Evolutionary conservation across 768 basidiomycete species (phyloP), one percentile per base, ranked within the genome.

Genomic region (Auricularia sp.): DNA sequence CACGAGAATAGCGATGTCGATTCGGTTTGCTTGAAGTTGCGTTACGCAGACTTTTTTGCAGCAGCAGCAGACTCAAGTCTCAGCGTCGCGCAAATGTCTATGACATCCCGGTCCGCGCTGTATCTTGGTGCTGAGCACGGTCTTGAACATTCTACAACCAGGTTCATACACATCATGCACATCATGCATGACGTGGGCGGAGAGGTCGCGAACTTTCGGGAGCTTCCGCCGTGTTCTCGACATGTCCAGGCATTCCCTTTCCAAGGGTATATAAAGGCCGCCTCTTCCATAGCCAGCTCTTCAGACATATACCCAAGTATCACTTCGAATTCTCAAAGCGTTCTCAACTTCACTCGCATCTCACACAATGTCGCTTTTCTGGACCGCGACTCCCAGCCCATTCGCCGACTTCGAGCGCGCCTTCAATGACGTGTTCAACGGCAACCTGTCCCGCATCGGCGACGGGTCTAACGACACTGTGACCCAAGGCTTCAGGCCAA

Each of bases 361-460:
- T 21, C 14, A 18, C 47, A 51, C 47, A 51, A 51, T 51, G 47
- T 51, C 47, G 18, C 18, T 51, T 51, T 51, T 51, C 47, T 51
- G 47, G 47, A 51, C 47, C 21, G 47, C 47, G 6, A 18, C 21
- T 18, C 47, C 47, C 70, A 72, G 70, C 68, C 70, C 73, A 36
- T 62, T 73, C 69, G 70, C 77, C 63, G 76, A 80, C 58, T 77
- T 80, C 44, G 79, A 82, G 36, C 78, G 75, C 65, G 69, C 39
- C 39, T 73, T 82, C 67, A 78, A 81, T 61, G 79, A 81, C 39
- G 72, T 77, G 10, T 71, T 79, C 65, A 65, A 35, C 21, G 47
- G 47, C 47, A 21, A 16, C 47, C 1, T 51, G 42, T 64, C 70
- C 18, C 70, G 68, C n/a, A 66, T 68, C n/a, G 63, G 56, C 21